Base-by-base conservation (phyloP, 176 grass and related monocot genomes). In the Alloteropsis semialata region DNA sequence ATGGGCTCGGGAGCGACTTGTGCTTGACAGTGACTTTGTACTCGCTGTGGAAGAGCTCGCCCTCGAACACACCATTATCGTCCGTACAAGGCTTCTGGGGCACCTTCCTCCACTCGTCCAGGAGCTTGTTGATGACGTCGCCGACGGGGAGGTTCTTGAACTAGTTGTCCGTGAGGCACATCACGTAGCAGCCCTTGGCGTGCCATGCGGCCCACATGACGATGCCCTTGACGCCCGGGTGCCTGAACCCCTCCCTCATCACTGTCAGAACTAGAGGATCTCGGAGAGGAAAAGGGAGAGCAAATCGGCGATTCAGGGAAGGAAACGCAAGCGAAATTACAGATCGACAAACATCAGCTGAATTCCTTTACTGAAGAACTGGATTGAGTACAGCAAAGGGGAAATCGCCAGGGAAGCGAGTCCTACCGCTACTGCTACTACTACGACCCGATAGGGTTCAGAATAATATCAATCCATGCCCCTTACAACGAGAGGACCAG, bases 221-320 rank as follows among this genome's bases (percentile, higher is more conserved):
- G 18, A 94, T 86, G 51, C 94, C 94, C 82, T 92, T 48, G 7
- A 91, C 89, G 1, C 82, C 84, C 19, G 84, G 92, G n/a, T n/a
- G n/a, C n/a, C n/a, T n/a, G n/a, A n/a, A n/a, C n/a, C n/a, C 95
- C 56, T 97, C 95, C 50, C 90, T 67, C 81, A 92, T 84, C 58
- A 97, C 89, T n/a, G n/a, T n/a, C n/a, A n/a, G n/a, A n/a, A n/a
- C n/a, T n/a, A n/a, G n/a, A n/a, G n/a, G n/a, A n/a, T n/a, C n/a
- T n/a, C n/a, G n/a, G n/a, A n/a, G n/a, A n/a, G n/a, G n/a, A n/a
- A n/a, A n/a, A n/a, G n/a, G n/a, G n/a, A n/a, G n/a, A n/a, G n/a
- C n/a, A n/a, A n/a, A n/a, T n/a, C n/a, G n/a, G n/a, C n/a, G n/a
- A n/a, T n/a, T n/a, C n/a, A n/a, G n/a, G n/a, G n/a, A n/a, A n/a